phyloP scores from a whole-genome alignment of 371 early-diverging fungal genomes.

The Rhizopus arrhizus region DNA sequence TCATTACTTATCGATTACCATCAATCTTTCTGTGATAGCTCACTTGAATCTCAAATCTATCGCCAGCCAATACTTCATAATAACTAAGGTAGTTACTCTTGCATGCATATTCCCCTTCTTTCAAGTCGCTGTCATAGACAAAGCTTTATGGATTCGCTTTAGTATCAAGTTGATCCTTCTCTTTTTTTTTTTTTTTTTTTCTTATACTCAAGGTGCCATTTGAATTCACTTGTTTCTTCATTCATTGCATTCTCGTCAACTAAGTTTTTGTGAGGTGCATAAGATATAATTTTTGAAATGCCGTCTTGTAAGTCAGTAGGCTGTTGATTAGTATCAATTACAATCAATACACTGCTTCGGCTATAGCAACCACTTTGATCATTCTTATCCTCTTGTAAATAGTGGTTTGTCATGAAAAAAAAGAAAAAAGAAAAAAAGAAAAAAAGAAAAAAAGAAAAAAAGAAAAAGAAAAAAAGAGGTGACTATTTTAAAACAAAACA shows the following conservation, averaged over 20 bases:
- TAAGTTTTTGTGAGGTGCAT: slow-evolving; percentile 60
- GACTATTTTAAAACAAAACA: background rate
- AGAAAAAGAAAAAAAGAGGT: background rate
- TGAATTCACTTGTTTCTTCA: slow-evolving; percentile 46
- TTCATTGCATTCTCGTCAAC: slow-evolving; percentile 46
- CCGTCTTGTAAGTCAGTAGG: slow-evolving; percentile 67
- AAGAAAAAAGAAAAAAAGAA: background rate
- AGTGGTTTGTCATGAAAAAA: background rate
- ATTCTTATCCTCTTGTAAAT: background rate
- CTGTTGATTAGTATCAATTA: slow-evolving; percentile 50
- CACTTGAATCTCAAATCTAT: slow-evolving; percentile 54
- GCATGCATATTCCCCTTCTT: slow-evolving; percentile 49
- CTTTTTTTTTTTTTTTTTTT: background rate
- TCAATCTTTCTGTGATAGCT: slow-evolving; percentile 67
- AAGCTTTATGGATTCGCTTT: slow-evolving; percentile 38
- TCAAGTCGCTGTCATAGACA: slow-evolving; percentile 45
- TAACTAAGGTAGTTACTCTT: slow-evolving; percentile 43
- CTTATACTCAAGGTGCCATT: slow-evolving; percentile 62
- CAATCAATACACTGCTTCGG: slow-evolving; percentile 33
- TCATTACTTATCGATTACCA: slow-evolving; percentile 37
- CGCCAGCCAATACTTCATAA: slow-evolving; percentile 33
- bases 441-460: background rate
- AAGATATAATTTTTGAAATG: slow-evolving; percentile 56
- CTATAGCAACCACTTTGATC: background rate
- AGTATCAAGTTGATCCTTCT: background rate